phyloP scores from a whole-genome alignment of 805 yeast species.

The Middelhovenomyces tepae region DNA sequence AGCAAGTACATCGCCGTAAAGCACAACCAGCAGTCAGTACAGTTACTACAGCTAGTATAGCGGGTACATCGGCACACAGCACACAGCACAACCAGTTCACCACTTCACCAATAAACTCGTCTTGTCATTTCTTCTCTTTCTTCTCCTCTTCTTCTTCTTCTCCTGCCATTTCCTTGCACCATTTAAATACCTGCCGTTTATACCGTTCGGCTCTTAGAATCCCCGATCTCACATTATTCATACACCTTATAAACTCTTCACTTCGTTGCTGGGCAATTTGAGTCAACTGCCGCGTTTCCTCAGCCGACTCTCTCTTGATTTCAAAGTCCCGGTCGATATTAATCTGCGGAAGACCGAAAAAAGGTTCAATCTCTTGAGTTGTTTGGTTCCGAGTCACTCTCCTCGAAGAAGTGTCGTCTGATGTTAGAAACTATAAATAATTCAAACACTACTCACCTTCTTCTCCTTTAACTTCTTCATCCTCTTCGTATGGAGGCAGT shows the following conservation, averaged over 20 bases:
- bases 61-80: too few species aligned
- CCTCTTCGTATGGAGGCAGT: slow-evolving; percentile 49
- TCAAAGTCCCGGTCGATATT: slow-evolving; percentile 42
- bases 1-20: too few species aligned
- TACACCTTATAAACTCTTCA: slow-evolving; percentile 77
- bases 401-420: slow-evolving; percentile 15
- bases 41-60: too few species aligned
- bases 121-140: too few species aligned
- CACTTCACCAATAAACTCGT: too few species aligned
- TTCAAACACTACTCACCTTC: slow-evolving; percentile 3
- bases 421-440: too few species aligned
- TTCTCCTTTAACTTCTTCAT: slow-evolving; percentile 15
- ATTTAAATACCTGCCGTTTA: slow-evolving; percentile 57
- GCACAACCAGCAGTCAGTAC: too few species aligned
- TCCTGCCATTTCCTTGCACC: slow-evolving; percentile 84
- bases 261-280: slow-evolving; percentile 75
- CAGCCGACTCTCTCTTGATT: slow-evolving; percentile 47
- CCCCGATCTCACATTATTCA: slow-evolving; percentile 65
- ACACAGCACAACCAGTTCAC: too few species aligned
- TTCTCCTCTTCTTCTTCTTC: slow-evolving; percentile 45
- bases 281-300: slow-evolving; percentile 60
- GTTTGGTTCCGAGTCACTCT: slow-evolving; percentile 24
- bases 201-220: slow-evolving; percentile 70
- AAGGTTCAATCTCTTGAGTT: slow-evolving; percentile 43
- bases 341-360: slow-evolving; percentile 54